Evolutionary conservation across 1,284 basidiomycete genomes (phyloP).

Genomic region (Chondrostereum purpureum): DNA sequence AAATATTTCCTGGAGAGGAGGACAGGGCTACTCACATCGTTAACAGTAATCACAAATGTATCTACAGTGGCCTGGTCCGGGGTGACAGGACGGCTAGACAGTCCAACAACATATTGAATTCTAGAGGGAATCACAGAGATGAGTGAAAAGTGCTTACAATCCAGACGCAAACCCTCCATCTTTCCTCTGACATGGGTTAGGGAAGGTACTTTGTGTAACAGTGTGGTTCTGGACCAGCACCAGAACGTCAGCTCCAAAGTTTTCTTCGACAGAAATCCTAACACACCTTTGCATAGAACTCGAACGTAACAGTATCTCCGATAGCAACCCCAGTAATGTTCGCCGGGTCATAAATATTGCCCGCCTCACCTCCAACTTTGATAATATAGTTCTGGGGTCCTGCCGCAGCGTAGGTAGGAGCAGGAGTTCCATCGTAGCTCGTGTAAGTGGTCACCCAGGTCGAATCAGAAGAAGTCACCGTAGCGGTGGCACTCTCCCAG

Average conservation of each 20-base stretch:
- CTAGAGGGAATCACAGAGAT: background rate
- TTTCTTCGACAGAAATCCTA: no score
- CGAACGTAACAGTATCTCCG: slow-evolving; percentile 35
- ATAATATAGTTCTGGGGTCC: slow-evolving; percentile 31
- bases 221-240: slow-evolving; percentile 44
- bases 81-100: slow-evolving; percentile 21
- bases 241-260: slow-evolving; percentile 6
- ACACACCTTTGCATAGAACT: slow-evolving; percentile 19
- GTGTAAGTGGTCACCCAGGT: slow-evolving; percentile 32
- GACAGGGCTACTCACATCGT: slow-evolving; percentile 35
- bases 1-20: no score
- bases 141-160: slow-evolving; percentile 26
- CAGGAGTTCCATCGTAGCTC: slow-evolving; percentile 32
- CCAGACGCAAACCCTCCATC: slow-evolving; percentile 46
- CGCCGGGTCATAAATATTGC: slow-evolving; percentile 31
- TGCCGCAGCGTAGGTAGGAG: slow-evolving; percentile 26
- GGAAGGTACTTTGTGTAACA: slow-evolving; percentile 56
- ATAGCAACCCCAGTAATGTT: slow-evolving; percentile 36
- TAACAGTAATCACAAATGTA: slow-evolving; percentile 44
- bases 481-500: slow-evolving; percentile 30
- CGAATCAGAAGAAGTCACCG: slow-evolving; percentile 24
- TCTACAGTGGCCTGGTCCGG: slow-evolving; percentile 34
- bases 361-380: slow-evolving; percentile 31
- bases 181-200: slow-evolving; percentile 38
- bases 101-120: background rate